A percentile compares a stretch with the other conserved stretches of the same genome.
These are phyloP conservation scores for Solanum appendiculatum DNA, from an alignment of 257 asterid species.

Conservation along the genomic window DNA sequence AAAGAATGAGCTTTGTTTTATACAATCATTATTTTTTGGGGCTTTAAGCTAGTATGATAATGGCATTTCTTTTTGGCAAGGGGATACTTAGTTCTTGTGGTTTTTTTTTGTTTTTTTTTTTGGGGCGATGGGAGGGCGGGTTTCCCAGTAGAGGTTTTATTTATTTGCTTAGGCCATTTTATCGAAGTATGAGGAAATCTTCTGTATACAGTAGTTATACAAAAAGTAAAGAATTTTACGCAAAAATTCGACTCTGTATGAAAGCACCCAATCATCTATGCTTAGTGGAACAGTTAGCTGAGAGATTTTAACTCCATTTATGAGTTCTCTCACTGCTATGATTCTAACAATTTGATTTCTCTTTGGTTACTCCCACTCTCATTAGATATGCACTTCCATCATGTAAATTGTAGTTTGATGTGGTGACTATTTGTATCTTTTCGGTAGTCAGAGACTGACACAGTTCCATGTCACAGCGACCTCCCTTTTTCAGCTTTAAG, in stretches of 20 bases:
- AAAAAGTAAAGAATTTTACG: neutral
- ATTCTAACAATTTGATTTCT: neutral
- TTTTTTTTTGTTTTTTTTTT: too few species aligned
- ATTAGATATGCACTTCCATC: neutral
- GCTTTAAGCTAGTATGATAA: neutral
- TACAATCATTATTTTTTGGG: too few species aligned
- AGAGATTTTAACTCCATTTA: neutral
- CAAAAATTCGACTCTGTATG: neutral
- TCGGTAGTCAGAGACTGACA: neutral
- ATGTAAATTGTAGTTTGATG: neutral
- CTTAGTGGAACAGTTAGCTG: neutral
- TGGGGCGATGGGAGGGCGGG: too few species aligned
- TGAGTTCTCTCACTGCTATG: neutral
- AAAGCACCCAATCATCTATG: neutral
- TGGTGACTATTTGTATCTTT: neutral
- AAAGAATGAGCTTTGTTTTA: neutral
- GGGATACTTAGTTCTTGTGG: neutral
- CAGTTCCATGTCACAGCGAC: slow-evolving; percentile 52
- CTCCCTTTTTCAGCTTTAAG: slow-evolving; percentile 90
- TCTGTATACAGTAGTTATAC: neutral
- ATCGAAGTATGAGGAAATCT: neutral
- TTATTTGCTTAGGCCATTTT: neutral
- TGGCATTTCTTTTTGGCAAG: neutral
- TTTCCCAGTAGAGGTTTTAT: neutral
- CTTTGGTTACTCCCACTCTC: neutral